These are phyloP conservation scores for Deinandra increscens DNA, from an alignment of 129 eudicot genomes.

Conservation along the genomic window DNA sequence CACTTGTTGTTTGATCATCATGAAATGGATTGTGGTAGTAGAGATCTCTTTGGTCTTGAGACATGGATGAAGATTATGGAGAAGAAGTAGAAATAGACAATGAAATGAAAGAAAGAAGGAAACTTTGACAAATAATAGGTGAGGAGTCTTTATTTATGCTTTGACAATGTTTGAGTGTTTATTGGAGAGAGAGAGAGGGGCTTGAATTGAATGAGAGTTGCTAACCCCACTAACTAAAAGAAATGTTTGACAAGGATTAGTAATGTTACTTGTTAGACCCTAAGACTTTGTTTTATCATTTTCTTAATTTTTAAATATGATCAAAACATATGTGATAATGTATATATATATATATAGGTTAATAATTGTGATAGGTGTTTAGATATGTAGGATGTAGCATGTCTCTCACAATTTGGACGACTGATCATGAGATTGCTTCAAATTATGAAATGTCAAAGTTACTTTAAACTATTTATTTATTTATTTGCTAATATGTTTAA, in stretches of 20 bases:
- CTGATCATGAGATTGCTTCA: not conserved
- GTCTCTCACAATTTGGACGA: not conserved
- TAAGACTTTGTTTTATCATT: slow-evolving; percentile 26
- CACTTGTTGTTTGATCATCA: slow-evolving; percentile 37
- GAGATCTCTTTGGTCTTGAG: slow-evolving; percentile 59
- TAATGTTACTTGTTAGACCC: slow-evolving; percentile 36
- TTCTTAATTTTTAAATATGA: no score
- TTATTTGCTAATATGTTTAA: not conserved
- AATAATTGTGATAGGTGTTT: not conserved
- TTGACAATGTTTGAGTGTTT: slow-evolving; percentile 57
- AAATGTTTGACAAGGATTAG: slow-evolving; percentile 57
- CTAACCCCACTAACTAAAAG: slow-evolving; percentile 58
- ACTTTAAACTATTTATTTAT: not conserved
- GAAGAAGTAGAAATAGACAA: slow-evolving; percentile 11
- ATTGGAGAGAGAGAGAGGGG: slow-evolving; percentile 35
- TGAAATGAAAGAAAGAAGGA: slow-evolving; percentile 13
- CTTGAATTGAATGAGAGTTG: slow-evolving; percentile 40
- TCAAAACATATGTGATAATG: not conserved
- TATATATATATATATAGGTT: not conserved
- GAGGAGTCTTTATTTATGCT: slow-evolving; percentile 66
- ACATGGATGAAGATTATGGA: slow-evolving; percentile 47
- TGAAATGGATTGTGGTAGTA: slow-evolving; percentile 61
- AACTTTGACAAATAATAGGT: slow-evolving; percentile 51
- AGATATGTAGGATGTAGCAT: not conserved
- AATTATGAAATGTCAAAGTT: not conserved